Conservation (phyloP, 1,284 basidiomycete species). For the Coniferiporia weirii region DNA sequence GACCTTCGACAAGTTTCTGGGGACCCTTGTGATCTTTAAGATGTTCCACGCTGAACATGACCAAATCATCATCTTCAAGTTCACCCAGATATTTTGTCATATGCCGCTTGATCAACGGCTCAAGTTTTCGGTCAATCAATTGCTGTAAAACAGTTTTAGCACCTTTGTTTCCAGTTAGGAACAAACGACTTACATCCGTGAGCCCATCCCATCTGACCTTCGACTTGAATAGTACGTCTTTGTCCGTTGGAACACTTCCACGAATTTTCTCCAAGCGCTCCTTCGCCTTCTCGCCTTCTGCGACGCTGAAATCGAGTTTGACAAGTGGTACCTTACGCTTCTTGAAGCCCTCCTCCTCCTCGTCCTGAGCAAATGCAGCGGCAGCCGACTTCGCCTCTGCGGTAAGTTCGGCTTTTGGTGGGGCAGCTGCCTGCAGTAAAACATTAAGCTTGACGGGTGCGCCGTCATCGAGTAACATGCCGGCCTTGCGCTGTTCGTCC, state of each 20-base stretch:
- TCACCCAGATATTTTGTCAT: slow-evolving; percentile 85
- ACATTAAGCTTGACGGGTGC: slow-evolving; percentile 82
- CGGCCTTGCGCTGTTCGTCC: slow-evolving; percentile 81
- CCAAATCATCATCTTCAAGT: slow-evolving; percentile 81
- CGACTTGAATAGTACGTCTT: slow-evolving; percentile 69
- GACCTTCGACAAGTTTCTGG: slow-evolving; percentile 75
- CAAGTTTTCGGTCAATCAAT: slow-evolving; percentile 76
- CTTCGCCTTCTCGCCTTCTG: slow-evolving; percentile 71
- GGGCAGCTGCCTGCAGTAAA: slow-evolving; percentile 44
- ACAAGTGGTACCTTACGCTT: slow-evolving; percentile 78
- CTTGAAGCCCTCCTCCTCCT: slow-evolving; percentile 70
- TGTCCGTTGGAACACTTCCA: slow-evolving; percentile 63
- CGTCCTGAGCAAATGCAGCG: slow-evolving; percentile 76
- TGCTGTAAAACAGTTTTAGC: slow-evolving; percentile 34
- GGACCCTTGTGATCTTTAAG: slow-evolving; percentile 81
- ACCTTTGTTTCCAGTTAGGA: background rate
- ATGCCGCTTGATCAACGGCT: slow-evolving; percentile 70
- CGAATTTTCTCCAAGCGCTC: slow-evolving; percentile 75
- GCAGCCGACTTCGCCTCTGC: slow-evolving; percentile 40
- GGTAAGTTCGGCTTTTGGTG: slow-evolving; percentile 42
- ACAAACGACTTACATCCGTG: slow-evolving; percentile 59
- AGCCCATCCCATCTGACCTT: slow-evolving; percentile 85
- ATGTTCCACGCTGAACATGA: slow-evolving; percentile 87
- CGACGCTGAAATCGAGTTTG: slow-evolving; percentile 80
- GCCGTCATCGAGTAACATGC: slow-evolving; percentile 84